A percentile compares a stretch with the other conserved stretches of the same genome.
These are phyloP conservation scores for Stereocaulon alpinum DNA, from an alignment of 495 filamentous ascomycete species.

Conservation along the genomic window DNA sequence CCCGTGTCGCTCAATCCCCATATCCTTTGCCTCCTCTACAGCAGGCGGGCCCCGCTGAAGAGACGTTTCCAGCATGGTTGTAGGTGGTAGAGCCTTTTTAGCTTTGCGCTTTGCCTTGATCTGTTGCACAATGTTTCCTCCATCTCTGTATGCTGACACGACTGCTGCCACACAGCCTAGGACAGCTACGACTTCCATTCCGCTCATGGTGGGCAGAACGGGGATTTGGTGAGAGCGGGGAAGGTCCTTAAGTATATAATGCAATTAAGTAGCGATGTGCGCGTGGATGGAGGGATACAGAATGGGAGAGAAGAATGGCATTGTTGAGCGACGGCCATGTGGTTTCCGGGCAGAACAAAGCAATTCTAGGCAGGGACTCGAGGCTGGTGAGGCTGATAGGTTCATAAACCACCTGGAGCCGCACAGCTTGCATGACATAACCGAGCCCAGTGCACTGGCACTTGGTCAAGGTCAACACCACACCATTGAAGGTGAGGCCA, in stretches of 20 bases:
- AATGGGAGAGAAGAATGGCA: not conserved
- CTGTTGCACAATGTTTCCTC: slow-evolving; percentile 15
- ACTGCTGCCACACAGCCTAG: slow-evolving; percentile 19
- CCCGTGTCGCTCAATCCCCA: slow-evolving; percentile 15
- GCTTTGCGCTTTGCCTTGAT: slow-evolving; percentile 17
- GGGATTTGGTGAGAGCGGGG: not conserved
- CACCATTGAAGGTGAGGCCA: too few species aligned
- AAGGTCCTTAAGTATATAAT: too few species aligned
- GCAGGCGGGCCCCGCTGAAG: slow-evolving; percentile 13
- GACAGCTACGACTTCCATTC: slow-evolving; percentile 19
- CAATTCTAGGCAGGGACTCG: not conserved
- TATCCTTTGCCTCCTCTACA: slow-evolving; percentile 13
- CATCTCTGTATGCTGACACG: slow-evolving; percentile 18
- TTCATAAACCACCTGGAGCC: not conserved
- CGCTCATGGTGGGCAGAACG: slow-evolving; percentile 9
- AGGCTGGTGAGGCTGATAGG: slow-evolving; percentile 8
- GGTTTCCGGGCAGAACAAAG: too few species aligned
- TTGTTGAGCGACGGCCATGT: not conserved
- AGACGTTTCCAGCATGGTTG: slow-evolving; percentile 14
- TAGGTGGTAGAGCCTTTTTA: slow-evolving; percentile 15
- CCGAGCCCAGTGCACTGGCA: too few species aligned
- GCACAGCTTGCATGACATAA: not conserved
- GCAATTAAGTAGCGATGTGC: too few species aligned
- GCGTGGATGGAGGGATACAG: too few species aligned
- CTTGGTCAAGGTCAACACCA: too few species aligned